phyloP scores from a whole-genome alignment of 2,329 filamentous ascomycete species.

The Pseudopithomyces chartarum region DNA sequence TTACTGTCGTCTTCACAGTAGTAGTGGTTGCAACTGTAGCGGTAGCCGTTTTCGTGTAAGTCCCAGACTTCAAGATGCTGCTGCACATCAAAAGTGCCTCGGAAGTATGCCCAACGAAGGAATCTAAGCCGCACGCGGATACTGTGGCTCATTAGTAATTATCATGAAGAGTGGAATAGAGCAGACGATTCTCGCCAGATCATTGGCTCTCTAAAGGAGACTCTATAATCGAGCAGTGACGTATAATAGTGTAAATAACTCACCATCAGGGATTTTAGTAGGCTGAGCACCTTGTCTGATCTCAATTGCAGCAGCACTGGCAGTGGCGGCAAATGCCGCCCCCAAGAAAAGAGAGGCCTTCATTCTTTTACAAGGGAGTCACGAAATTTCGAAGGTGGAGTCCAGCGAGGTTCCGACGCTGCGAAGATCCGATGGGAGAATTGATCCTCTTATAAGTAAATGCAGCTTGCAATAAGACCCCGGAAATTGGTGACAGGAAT shows the following conservation, averaged over 20 bases:
- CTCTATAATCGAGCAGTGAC: too few relatives aligned
- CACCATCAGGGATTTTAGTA: constrained; percentile 26
- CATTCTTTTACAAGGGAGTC: constrained; percentile 21
- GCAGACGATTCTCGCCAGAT: neutral
- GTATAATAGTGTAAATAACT: neutral
- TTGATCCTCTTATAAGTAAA: neutral
- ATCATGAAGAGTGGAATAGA: neutral
- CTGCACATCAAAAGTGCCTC: constrained; percentile 38
- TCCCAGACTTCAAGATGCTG: constrained; percentile 33
- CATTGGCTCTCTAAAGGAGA: too few relatives aligned
- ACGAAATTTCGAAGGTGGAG: neutral
- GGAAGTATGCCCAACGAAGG: constrained; percentile 36
- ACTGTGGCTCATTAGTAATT: neutral
- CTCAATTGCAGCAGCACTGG: constrained; percentile 24
- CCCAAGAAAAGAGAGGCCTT: constrained; percentile 26
- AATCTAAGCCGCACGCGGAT: constrained; percentile 30
- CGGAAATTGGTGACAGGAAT: neutral
- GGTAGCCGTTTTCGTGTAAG: constrained; percentile 30
- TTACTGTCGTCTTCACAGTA: constrained; percentile 27
- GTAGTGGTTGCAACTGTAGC: constrained; percentile 23
- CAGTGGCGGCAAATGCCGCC: constrained; percentile 28
- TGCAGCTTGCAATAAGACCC: neutral
- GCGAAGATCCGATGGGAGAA: neutral
- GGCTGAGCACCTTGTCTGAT: constrained; percentile 23
- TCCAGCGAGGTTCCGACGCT: neutral